Conservation (phyloP, 352 stramenopile genomes). For the Thalassiosira pacifica region DNA sequence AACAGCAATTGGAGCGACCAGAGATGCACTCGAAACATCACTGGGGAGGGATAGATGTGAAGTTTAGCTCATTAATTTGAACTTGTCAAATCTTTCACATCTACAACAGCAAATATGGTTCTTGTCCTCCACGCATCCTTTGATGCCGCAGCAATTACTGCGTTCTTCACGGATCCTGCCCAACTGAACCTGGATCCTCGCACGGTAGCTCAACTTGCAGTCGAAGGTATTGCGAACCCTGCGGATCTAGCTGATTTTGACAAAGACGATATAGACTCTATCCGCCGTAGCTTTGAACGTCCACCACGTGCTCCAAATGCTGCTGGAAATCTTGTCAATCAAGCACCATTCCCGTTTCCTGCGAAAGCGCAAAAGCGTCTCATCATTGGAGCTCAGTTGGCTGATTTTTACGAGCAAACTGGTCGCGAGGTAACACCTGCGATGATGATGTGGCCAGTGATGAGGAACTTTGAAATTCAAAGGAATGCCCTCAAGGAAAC, state of each 20-base stretch:
- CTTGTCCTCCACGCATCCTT: not conserved
- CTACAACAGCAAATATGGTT: too few species aligned
- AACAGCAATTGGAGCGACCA: too few species aligned
- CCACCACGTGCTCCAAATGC: not conserved
- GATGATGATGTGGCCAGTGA: slow-evolving; percentile 1
- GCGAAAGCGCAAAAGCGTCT: slow-evolving; percentile 25
- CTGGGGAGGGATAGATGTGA: too few species aligned
- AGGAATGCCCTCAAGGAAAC: slow-evolving; percentile 4
- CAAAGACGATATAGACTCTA: not conserved
- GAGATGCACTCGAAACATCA: too few species aligned
- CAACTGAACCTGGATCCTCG: not conserved
- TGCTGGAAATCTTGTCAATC: not conserved
- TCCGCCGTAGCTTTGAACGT: not conserved
- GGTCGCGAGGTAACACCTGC: not conserved
- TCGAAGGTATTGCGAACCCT: not conserved
- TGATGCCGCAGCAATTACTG: not conserved
- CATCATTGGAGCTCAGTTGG: not conserved
- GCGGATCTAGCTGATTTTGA: not conserved
- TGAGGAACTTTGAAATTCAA: slow-evolving; percentile 3
- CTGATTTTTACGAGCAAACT: slow-evolving; percentile 5
- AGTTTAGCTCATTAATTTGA: not conserved
- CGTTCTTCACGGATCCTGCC: not conserved
- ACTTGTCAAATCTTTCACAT: not conserved
- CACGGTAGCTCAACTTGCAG: not conserved
- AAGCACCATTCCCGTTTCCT: not conserved